phyloP scores from a whole-genome alignment of 768 basidiomycete genomes.

The Multifurca ochricompacta region DNA sequence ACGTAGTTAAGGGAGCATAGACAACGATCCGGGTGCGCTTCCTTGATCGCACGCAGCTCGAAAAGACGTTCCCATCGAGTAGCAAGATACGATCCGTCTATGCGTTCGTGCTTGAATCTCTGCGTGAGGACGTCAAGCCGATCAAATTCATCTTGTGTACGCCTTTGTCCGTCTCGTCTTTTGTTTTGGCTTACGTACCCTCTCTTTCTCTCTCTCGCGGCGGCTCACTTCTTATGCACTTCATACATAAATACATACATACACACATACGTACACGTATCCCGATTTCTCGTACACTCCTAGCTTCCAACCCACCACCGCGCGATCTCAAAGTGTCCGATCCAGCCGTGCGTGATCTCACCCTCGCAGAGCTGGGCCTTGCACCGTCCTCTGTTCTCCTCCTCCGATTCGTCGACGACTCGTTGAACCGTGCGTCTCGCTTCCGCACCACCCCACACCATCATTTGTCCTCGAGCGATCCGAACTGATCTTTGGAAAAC shows the following conservation, averaged over 20 bases:
- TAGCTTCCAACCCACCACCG: slow-evolving; percentile 77
- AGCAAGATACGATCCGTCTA: slow-evolving; percentile 79
- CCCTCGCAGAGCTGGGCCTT: slow-evolving; percentile 60
- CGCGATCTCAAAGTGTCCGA: slow-evolving; percentile 81
- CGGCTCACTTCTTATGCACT: too few relatives aligned
- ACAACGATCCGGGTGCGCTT: slow-evolving; percentile 79
- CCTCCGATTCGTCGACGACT: slow-evolving; percentile 65
- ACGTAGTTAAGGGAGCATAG: slow-evolving; percentile 33
- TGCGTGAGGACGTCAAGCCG: slow-evolving; percentile 68
- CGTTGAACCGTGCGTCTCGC: slow-evolving; percentile 52
- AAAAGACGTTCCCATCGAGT: slow-evolving; percentile 67
- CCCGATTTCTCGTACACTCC: neutral
- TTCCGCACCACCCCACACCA: neutral
- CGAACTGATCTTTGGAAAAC: neutral
- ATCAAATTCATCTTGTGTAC: slow-evolving; percentile 81
- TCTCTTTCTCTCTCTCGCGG: too few relatives aligned
- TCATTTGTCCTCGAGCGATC: neutral
- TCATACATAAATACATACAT: too few relatives aligned
- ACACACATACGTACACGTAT: too few relatives aligned
- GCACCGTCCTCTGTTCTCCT: slow-evolving; percentile 75
- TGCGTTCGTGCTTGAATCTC: slow-evolving; percentile 66
- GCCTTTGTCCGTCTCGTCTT: slow-evolving; percentile 24
- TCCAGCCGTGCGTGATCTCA: slow-evolving; percentile 57
- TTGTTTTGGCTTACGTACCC: too few relatives aligned
- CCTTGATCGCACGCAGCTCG: slow-evolving; percentile 72